Evolutionary conservation across 2,329 filamentous ascomycete species (phyloP).

Genomic region (Venturia pyrina): DNA sequence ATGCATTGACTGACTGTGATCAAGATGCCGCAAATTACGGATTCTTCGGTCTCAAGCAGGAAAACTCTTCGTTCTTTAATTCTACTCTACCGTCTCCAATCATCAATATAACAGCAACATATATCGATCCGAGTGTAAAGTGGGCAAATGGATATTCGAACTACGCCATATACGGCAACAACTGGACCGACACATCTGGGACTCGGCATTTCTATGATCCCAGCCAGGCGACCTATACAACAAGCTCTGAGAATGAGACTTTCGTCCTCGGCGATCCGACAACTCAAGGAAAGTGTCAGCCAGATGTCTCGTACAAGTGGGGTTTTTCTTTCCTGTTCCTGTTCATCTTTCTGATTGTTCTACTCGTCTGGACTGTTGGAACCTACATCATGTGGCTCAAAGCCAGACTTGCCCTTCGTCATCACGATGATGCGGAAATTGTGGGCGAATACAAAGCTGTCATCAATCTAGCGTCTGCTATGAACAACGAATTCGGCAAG

Average conservation of each 20-base stretch:
- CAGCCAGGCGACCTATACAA: neutral
- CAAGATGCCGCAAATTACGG: neutral
- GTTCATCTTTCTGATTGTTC: slow-evolving; percentile 14
- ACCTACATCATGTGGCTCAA: slow-evolving; percentile 16
- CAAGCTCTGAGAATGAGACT: neutral
- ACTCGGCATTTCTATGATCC: neutral
- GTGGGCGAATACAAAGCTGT: slow-evolving; percentile 18
- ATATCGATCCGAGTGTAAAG: neutral
- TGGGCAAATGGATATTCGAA: too few species aligned
- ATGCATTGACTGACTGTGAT: neutral
- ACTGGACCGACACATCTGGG: neutral
- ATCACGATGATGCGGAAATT: slow-evolving; percentile 12
- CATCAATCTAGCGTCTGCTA: slow-evolving; percentile 18
- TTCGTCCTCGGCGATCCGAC: neutral
- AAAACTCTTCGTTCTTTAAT: neutral
- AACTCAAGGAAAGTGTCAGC: neutral
- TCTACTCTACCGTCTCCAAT: neutral
- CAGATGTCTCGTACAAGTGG: slow-evolving; percentile 18
- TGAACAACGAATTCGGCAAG: slow-evolving; percentile 13
- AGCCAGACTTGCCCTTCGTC: slow-evolving; percentile 12
- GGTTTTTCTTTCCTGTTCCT: slow-evolving; percentile 20
- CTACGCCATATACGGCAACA: neutral
- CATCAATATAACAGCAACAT: slow-evolving; percentile 3
- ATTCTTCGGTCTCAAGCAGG: slow-evolving; percentile 1
- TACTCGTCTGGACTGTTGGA: slow-evolving; percentile 17